A percentile compares a stretch with the other conserved stretches of the same genome.
Conservation (phyloP, 495 filamentous ascomycete species). For the Hypoxylon fuscum region DNA sequence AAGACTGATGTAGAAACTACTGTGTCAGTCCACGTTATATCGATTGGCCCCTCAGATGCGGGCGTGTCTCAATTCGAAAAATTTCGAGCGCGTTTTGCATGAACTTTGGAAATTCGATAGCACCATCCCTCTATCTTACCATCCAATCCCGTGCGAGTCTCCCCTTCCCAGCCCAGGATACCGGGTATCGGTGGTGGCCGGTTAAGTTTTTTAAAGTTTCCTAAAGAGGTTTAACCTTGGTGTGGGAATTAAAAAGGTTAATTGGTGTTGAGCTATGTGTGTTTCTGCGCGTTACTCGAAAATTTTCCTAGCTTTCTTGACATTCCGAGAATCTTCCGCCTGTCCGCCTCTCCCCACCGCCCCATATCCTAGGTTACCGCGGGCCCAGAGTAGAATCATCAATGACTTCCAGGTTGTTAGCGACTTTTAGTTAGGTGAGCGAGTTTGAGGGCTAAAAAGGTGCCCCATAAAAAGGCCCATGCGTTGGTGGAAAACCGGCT, state of each 20-base stretch:
- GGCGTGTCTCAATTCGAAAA: slow-evolving; percentile 11
- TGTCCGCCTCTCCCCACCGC: slow-evolving; percentile 2
- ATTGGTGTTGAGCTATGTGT: slow-evolving; percentile 12
- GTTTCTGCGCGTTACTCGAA: slow-evolving; percentile 19
- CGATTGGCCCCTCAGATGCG: slow-evolving; percentile 4
- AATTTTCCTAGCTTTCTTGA: slow-evolving; percentile 24
- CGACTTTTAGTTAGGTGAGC: slow-evolving; percentile 10
- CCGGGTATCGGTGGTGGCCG: slow-evolving; percentile 21
- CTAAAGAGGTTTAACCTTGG: slow-evolving; percentile 17
- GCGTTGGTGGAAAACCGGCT: slow-evolving; percentile 29
- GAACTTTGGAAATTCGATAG: slow-evolving; percentile 23
- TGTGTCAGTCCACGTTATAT: slow-evolving; percentile 2
- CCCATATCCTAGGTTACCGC: slow-evolving; percentile 1
- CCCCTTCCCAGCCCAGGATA: slow-evolving; percentile 9
- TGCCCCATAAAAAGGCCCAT: slow-evolving; percentile 1
- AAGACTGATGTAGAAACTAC: background rate
- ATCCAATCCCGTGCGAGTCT: slow-evolving; percentile 18
- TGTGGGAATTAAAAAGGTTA: background rate
- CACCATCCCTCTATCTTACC: slow-evolving; percentile 12
- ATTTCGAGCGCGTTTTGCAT: slow-evolving; percentile 17
- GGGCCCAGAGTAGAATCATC: background rate
- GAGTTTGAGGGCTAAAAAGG: background rate
- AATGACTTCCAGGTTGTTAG: background rate
- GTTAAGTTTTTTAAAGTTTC: slow-evolving; percentile 24
- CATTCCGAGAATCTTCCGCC: slow-evolving; percentile 34